Conservation (phyloP, 495 filamentous ascomycete species). For the Hypoxylon cercidicola region DNA sequence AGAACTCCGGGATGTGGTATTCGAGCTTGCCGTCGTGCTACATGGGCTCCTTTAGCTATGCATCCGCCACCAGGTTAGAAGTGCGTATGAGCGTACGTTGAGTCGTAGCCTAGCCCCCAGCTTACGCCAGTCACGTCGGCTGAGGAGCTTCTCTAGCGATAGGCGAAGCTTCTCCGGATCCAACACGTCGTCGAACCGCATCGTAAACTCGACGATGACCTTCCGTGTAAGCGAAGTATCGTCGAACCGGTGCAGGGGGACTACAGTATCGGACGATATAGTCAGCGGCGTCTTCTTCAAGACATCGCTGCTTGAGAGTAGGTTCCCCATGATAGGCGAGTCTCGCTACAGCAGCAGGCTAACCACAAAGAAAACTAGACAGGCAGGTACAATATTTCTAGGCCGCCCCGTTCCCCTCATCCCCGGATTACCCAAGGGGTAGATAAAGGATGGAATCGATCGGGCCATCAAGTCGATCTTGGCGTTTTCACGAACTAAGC, state of each 20-base stretch:
- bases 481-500: background rate
- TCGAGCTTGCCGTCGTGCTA: conserved; percentile 52
- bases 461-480: conserved; percentile 10
- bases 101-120: conserved; percentile 56
- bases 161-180: conserved; percentile 54
- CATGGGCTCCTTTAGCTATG: conserved; percentile 3
- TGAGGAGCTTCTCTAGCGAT: conserved; percentile 50
- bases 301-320: conserved; percentile 11
- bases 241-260: conserved; percentile 53
- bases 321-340: conserved; percentile 32
- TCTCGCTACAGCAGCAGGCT: conserved; percentile 22
- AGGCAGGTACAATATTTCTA: conserved; percentile 13
- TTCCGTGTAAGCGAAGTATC: conserved; percentile 49
- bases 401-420: conserved; percentile 13
- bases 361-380: conserved; percentile 4
- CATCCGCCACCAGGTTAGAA: background rate
- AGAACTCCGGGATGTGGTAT: conserved; percentile 57
- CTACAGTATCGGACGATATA: conserved; percentile 48
- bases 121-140: conserved; percentile 55
- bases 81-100: conserved; percentile 43
- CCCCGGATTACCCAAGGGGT: conserved; percentile 20
- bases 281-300: conserved; percentile 31
- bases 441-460: conserved; percentile 14
- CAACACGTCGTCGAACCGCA: conserved; percentile 61
- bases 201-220: conserved; percentile 50